A percentile compares a stretch with the other conserved stretches of the same genome.
These are phyloP conservation scores for Microcyclospora pomicola DNA, from an alignment of 2,329 filamentous ascomycete species.

Conservation along the genomic window DNA sequence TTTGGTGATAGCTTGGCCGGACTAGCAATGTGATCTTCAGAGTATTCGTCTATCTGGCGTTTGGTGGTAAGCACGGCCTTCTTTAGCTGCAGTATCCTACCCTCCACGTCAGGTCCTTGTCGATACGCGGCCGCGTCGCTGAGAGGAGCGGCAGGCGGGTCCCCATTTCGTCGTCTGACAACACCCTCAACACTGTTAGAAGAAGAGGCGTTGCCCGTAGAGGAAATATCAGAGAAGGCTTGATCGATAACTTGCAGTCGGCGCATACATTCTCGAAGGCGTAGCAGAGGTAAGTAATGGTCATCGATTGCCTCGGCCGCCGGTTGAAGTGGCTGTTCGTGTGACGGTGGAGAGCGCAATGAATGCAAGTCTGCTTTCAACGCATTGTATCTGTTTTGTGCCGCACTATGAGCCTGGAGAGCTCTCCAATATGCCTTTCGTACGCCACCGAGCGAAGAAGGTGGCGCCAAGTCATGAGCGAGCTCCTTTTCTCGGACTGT, in stretches of 20 bases:
- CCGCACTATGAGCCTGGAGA: conserved; percentile 16
- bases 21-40: neutral
- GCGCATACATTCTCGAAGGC: conserved; percentile 15
- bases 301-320: neutral
- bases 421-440: conserved; percentile 19
- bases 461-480: conserved; percentile 1
- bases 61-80: conserved; percentile 16
- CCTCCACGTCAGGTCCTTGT: conserved; percentile 11
- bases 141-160: conserved; percentile 15
- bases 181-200: conserved; percentile 14
- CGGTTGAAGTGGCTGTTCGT: neutral
- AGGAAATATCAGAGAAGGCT: conserved; percentile 9
- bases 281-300: conserved; percentile 13
- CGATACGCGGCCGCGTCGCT: conserved; percentile 4
- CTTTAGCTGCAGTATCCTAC: conserved; percentile 16
- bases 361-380: conserved; percentile 17
- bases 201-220: conserved; percentile 6
- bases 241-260: conserved; percentile 17
- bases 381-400: conserved; percentile 16
- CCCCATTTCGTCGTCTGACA: conserved; percentile 13
- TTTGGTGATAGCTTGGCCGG: neutral
- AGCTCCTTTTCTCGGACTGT: too few relatives aligned
- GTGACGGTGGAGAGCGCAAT: neutral
- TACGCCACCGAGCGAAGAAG: conserved; percentile 13
- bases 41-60: conserved; percentile 6